Conservation (phyloP, 2,329 filamentous ascomycete genomes). For the Alternaria arbusti region DNA sequence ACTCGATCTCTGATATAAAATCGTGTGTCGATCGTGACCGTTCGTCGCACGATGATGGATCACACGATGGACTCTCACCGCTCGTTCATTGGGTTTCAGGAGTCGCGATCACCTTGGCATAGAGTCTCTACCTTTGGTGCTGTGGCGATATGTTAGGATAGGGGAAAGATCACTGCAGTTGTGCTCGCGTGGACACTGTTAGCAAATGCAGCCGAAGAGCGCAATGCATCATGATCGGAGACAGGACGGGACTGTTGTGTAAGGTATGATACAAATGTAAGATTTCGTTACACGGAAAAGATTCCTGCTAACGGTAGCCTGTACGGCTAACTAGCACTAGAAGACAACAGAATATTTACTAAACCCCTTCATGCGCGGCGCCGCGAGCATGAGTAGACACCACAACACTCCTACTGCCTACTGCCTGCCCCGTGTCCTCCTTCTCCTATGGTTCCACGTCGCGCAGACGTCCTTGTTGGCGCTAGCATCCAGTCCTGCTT, state of each 20-base stretch:
- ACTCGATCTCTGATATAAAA: background rate
- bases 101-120: background rate
- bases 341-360: background rate
- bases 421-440: background rate
- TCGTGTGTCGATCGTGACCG: background rate
- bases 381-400: background rate
- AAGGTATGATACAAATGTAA: background rate
- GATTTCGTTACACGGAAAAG: background rate
- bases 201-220: background rate
- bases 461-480: conserved; percentile 1
- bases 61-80: background rate
- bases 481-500: conserved; percentile 7
- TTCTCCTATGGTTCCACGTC: conserved; percentile 5
- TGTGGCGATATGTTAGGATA: background rate
- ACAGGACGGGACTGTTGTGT: background rate
- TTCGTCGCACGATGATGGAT: background rate
- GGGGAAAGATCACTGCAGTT: background rate
- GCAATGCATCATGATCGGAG: background rate
- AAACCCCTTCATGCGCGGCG: background rate
- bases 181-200: background rate
- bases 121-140: background rate
- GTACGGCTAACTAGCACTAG: background rate
- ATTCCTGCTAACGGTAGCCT: background rate
- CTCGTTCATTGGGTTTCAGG: background rate
- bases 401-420: background rate